A percentile compares a stretch with the other conserved stretches of the same genome.
Conservation (phyloP, 345 rosid genomes). For the rapeseed (Brassica napus) region DNA sequence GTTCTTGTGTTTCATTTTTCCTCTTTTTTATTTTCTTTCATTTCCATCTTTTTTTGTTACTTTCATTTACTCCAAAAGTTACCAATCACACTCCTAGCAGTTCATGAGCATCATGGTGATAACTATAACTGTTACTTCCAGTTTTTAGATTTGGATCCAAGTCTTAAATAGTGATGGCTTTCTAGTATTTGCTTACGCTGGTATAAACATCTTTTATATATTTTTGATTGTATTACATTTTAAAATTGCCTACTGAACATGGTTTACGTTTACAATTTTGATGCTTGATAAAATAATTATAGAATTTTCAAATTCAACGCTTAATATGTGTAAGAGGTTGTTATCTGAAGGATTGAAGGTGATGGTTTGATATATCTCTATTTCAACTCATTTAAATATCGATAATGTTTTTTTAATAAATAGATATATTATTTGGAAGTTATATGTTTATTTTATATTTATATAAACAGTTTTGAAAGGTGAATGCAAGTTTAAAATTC, state of each 20-base stretch:
- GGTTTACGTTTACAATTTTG: background rate
- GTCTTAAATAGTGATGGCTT: conserved; percentile 2
- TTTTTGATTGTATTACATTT: background rate
- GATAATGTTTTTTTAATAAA: background rate
- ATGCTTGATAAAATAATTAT: background rate
- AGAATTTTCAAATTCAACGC: background rate
- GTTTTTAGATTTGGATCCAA: conserved; percentile 19
- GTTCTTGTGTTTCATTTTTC: too few species aligned
- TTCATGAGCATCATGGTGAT: background rate
- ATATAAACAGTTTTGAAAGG: background rate
- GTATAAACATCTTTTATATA: background rate
- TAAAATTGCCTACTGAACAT: background rate
- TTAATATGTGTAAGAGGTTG: background rate
- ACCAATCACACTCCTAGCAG: background rate
- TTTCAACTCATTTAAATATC: background rate
- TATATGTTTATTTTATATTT: background rate
- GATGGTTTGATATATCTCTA: background rate
- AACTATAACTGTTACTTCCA: background rate
- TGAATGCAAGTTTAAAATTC: background rate
- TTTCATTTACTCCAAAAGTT: too few species aligned
- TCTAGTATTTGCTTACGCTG: background rate
- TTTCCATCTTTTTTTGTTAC: too few species aligned
- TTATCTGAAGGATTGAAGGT: background rate
- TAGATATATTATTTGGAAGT: background rate
- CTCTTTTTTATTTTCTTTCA: too few species aligned